These are phyloP conservation scores for Phytophthora gonapodyides DNA, from an alignment of 352 stramenopile species.

Conservation along the genomic window DNA sequence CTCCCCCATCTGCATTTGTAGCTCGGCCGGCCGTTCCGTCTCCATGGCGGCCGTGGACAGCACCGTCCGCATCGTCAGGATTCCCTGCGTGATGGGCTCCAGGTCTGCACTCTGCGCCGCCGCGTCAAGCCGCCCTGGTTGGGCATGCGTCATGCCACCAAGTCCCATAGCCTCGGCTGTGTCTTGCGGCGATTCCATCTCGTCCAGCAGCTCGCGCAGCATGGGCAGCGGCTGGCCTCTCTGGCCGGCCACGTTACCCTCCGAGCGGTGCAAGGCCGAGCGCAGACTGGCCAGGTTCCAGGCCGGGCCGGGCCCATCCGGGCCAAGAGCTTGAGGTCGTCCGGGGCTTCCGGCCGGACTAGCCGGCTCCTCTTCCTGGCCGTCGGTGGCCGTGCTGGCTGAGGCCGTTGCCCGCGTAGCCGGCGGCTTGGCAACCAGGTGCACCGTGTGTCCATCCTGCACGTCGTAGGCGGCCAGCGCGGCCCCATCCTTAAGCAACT, in stretches of 20 bases:
- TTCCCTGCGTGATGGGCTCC: constrained; percentile 60
- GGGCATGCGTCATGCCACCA: background rate
- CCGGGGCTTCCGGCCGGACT: background rate
- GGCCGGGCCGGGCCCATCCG: constrained; percentile 33
- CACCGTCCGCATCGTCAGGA: constrained; percentile 59
- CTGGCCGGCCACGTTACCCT: background rate
- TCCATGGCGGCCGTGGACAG: constrained; percentile 43
- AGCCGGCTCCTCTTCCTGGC: background rate
- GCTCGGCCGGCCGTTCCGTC: background rate
- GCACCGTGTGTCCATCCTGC: constrained; percentile 92
- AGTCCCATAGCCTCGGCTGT: constrained; percentile 41
- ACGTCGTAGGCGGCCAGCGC: constrained; percentile 81
- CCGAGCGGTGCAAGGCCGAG: constrained; percentile 41
- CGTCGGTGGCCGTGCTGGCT: constrained; percentile 2
- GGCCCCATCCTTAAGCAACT: constrained; percentile 84
- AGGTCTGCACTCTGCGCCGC: constrained; percentile 33
- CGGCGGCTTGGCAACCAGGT: constrained; percentile 81
- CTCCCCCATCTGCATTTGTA: background rate
- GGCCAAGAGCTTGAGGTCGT: background rate
- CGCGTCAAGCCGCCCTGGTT: background rate
- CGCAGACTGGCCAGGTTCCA: constrained; percentile 71
- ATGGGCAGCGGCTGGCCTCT: constrained; percentile 34
- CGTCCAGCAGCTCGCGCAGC: constrained; percentile 46
- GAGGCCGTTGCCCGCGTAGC: background rate
- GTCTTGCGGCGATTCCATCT: constrained; percentile 34